Conservation (phyloP, 352 stramenopile genomes). For the Bremia lactucae region DNA sequence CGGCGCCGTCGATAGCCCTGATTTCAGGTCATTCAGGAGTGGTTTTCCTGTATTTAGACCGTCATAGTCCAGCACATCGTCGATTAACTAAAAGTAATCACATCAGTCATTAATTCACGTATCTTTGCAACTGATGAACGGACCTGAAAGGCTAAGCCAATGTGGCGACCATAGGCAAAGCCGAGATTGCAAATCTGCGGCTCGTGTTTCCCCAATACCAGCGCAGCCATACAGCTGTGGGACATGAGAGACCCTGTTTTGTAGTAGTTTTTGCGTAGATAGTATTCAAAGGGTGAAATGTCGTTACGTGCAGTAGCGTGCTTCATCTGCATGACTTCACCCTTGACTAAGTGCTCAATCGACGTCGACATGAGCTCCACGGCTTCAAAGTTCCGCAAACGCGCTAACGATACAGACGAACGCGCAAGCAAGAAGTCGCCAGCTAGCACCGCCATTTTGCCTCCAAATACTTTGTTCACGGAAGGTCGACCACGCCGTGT, state of each 20-base stretch:
- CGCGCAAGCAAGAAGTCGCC: constrained; percentile 96
- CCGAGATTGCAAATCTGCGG: constrained; percentile 69
- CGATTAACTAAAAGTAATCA: constrained; percentile 75
- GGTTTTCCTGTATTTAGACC: constrained; percentile 91
- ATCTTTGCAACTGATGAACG: constrained; percentile 3
- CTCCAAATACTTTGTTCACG: constrained; percentile 96
- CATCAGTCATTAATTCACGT: too few relatives aligned
- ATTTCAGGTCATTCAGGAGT: constrained; percentile 90
- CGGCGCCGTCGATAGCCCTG: constrained; percentile 94
- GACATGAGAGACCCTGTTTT: constrained; percentile 98
- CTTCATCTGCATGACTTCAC: constrained; percentile 99
- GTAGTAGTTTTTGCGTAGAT: constrained; percentile 99
- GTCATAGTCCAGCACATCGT: constrained; percentile 98
- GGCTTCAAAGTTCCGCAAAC: constrained; percentile 90
- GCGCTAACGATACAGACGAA: constrained; percentile 91
- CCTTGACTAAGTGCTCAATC: constrained; percentile 98
- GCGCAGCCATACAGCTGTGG: constrained; percentile 90
- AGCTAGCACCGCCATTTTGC: constrained; percentile 96
- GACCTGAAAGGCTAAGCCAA: constrained; percentile 97
- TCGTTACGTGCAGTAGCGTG: constrained; percentile 47
- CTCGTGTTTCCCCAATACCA: constrained; percentile 89
- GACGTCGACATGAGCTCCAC: constrained; percentile 97
- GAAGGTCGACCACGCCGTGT: constrained; percentile 89
- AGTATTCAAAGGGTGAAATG: constrained; percentile 90
- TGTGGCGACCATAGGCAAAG: constrained; percentile 95